Percentiles rank a stretch among this genome's conserved stretches.
phyloP scores from a whole-genome alignment of 2,329 filamentous ascomycete species.

The Epichloe typhina region DNA sequence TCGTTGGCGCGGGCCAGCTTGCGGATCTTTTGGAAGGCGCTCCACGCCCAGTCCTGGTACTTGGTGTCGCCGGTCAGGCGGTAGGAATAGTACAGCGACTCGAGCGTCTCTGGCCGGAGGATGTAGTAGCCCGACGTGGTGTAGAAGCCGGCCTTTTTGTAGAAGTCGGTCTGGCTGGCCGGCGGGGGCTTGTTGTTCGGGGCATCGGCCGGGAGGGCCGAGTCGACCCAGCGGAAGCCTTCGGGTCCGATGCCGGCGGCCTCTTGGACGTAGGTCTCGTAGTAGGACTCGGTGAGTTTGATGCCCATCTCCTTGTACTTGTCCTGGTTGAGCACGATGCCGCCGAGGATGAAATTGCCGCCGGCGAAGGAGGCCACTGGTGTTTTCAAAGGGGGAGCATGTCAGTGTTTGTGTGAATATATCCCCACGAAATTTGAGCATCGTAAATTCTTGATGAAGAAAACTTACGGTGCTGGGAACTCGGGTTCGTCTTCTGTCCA shows the following conservation, averaged over 20 bases:
- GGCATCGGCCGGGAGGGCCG: constrained; percentile 18
- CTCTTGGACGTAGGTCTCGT: constrained; percentile 56
- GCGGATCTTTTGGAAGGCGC: constrained; percentile 58
- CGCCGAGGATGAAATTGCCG: constrained; percentile 75
- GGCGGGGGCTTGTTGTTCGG: constrained; percentile 29
- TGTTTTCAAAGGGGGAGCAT: not conserved
- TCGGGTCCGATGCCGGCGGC: constrained; percentile 68
- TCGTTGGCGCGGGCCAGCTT: constrained; percentile 46
- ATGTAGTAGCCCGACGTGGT: constrained; percentile 48
- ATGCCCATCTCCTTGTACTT: constrained; percentile 66
- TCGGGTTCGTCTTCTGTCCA: constrained; percentile 28
- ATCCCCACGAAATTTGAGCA: not conserved
- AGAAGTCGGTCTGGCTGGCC: constrained; percentile 42
- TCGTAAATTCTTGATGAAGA: too few species aligned
- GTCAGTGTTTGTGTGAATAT: constrained; percentile 23
- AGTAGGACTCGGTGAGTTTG: constrained; percentile 57
- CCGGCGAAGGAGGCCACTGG: constrained; percentile 67
- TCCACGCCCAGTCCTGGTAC: constrained; percentile 79
- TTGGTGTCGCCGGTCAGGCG: constrained; percentile 59
- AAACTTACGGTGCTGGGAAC: constrained; percentile 36
- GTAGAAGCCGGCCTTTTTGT: constrained; percentile 57
- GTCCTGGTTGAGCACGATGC: constrained; percentile 50
- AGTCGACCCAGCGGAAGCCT: constrained; percentile 48
- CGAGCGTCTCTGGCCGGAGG: constrained; percentile 68
- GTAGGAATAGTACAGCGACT: constrained; percentile 80